A percentile compares a stretch with the other conserved stretches of the same genome.
Evolutionary conservation across 2,329 filamentous ascomycete species (phyloP).

Genomic region (Pseudogymnoascus sp.): DNA sequence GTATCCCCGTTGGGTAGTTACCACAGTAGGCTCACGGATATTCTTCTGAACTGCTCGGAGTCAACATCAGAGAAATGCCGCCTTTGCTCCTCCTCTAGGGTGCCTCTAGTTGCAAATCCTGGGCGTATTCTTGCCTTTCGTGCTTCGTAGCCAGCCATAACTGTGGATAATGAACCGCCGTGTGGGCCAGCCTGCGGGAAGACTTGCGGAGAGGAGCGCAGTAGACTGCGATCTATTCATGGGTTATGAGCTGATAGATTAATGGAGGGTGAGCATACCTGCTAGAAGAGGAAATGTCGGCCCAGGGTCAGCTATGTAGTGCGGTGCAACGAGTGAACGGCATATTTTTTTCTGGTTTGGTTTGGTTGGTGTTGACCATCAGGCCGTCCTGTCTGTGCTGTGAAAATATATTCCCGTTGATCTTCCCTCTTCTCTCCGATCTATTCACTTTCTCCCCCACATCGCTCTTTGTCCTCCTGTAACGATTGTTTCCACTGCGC

Average conservation of each 20-base stretch:
- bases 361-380: not conserved
- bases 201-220: not conserved
- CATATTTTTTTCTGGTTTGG: not conserved
- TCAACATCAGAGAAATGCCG: not conserved
- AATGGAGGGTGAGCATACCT: not conserved
- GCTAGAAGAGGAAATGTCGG: not conserved
- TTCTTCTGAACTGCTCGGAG: not conserved
- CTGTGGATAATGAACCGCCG: not conserved
- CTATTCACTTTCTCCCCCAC: not conserved
- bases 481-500: not conserved
- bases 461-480: not conserved
- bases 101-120: not conserved
- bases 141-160: not conserved
- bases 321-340: not conserved
- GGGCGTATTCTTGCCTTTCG: not conserved
- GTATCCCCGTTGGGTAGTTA: not conserved
- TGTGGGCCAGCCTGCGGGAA: not conserved
- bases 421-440: not conserved
- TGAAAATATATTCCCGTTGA: not conserved
- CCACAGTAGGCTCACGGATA: not conserved
- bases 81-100: not conserved
- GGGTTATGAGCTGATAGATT: not conserved
- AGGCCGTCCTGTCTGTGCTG: not conserved
- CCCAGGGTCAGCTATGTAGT: not conserved
- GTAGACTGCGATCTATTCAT: not conserved